A percentile compares a stretch with the other conserved stretches of the same genome.
Conservation (phyloP, 345 rosid genomes). For the Populus deltoides region DNA sequence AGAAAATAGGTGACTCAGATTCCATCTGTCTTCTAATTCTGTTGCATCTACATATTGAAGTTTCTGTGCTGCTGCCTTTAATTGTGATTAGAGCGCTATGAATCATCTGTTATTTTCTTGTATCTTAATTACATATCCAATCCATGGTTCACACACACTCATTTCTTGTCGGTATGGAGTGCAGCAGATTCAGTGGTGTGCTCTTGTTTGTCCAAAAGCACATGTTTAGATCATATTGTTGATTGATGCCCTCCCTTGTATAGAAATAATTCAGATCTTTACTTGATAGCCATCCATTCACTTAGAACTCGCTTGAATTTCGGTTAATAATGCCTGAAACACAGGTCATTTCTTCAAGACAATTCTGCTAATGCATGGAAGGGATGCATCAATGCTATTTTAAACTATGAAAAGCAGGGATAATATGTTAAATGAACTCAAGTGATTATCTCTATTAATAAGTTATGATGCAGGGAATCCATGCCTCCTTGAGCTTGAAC, state of each 20-base stretch:
- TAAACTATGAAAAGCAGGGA: background rate
- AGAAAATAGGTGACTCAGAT: slow-evolving; percentile 46
- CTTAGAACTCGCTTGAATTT: background rate
- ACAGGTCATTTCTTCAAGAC: background rate
- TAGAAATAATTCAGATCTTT: background rate
- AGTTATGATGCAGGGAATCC: background rate
- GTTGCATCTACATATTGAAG: background rate
- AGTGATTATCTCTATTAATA: background rate
- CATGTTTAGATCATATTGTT: background rate
- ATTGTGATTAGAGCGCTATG: background rate
- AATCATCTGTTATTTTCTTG: background rate
- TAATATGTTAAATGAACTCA: background rate
- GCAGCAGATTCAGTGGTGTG: background rate
- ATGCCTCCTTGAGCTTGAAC: background rate
- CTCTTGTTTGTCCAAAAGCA: background rate
- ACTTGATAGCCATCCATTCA: background rate
- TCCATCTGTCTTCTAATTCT: slow-evolving; percentile 14
- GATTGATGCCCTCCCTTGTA: background rate
- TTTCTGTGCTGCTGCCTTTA: background rate
- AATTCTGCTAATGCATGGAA: background rate
- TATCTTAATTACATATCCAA: background rate
- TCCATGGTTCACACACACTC: background rate
- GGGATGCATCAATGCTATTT: background rate
- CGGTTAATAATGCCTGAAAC: background rate
- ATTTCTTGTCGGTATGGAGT: background rate